Percentiles rank a stretch among this genome's conserved stretches.
phyloP scores from a whole-genome alignment of 495 filamentous ascomycete genomes.

The Acidomyces sp. region DNA sequence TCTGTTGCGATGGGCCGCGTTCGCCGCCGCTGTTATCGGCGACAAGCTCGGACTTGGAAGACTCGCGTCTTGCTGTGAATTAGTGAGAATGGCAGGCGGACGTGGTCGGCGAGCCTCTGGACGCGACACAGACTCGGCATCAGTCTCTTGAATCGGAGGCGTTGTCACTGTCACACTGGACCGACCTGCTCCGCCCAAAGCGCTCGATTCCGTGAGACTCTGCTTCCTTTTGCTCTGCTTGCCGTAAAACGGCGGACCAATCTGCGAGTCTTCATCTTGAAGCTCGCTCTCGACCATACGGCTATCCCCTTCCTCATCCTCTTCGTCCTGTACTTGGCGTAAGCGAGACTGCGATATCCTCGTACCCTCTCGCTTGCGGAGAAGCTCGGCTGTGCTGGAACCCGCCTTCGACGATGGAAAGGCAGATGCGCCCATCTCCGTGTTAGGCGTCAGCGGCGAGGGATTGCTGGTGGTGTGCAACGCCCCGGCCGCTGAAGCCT shows the following conservation, averaged over 20 bases:
- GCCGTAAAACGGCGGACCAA: conserved; percentile 15
- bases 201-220: conserved; percentile 2
- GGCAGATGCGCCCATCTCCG: not conserved
- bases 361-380: not conserved
- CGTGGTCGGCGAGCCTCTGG: conserved; percentile 12
- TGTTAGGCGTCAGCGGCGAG: conserved; percentile 16
- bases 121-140: conserved; percentile 23
- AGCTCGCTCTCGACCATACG: conserved; percentile 10
- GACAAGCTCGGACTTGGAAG: conserved; percentile 91
- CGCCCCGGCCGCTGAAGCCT: conserved; percentile 1
- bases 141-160: conserved; percentile 25
- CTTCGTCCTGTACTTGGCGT: conserved; percentile 5
- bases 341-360: conserved; percentile 2
- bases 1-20: conserved; percentile 28
- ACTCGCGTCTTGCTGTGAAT: conserved; percentile 70
- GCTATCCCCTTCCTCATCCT: conserved; percentile 4
- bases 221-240: conserved; percentile 7
- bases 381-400: not conserved
- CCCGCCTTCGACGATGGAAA: not conserved
- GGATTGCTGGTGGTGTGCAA: not conserved
- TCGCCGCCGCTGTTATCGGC: conserved; percentile 72
- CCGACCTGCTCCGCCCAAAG: conserved; percentile 4
- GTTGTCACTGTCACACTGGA: not conserved
- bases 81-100: conserved; percentile 39
- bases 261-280: conserved; percentile 16